Evolutionary conservation across 2,329 filamentous ascomycete genomes (phyloP), one percentile per base, ranked within the genome.

Genomic region (Hortaea sp.): DNA sequence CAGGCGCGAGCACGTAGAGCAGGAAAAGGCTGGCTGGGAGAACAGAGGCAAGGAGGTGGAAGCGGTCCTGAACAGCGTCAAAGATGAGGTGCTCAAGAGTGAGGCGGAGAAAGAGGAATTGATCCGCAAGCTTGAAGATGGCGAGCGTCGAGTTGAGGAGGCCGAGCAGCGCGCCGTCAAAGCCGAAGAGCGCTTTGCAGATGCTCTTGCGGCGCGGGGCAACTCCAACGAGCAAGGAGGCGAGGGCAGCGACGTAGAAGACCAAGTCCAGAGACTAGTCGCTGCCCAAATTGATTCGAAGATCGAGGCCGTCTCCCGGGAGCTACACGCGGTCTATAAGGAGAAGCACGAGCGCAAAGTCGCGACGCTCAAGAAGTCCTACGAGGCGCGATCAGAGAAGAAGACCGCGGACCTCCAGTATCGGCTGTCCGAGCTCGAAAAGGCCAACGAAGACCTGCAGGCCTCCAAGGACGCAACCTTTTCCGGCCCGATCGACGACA

Each of bases 301-400:
- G 54, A 88, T 97, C 37, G 89, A 90, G 41, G 68, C 70, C 12
- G 67, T 74, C 7, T 69, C 68, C n/a, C 79, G 88, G 29, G 92
- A 98, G 62, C 76, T 98, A 37, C 92, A 98, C 63, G 77, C 83
- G 0, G 76, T 95, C 7, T 98, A 98, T 76, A 97, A 95, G 71
- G 82, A 84, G 62, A 98, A 98, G 70, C 92, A 98, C 64, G 90
- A 97, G 70, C 87, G 83, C 52, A 98, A 98, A 71, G 90, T 97
- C 39, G 79, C 86, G 1, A 90, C 89, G 4, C 74, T 98, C 53
- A 97, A 82, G 63, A 79, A 81, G 57, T 79, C 76, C 60, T 82
- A 97, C 68, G 88, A 95, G 65, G 78, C 78, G 41, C 82, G 90
- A 45, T 92, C 88, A 78, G 88, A 94, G 67, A 94, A 94, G 74